phyloP scores from a whole-genome alignment of 352 stramenopile genomes.

The Saprolegnia diclina region DNA sequence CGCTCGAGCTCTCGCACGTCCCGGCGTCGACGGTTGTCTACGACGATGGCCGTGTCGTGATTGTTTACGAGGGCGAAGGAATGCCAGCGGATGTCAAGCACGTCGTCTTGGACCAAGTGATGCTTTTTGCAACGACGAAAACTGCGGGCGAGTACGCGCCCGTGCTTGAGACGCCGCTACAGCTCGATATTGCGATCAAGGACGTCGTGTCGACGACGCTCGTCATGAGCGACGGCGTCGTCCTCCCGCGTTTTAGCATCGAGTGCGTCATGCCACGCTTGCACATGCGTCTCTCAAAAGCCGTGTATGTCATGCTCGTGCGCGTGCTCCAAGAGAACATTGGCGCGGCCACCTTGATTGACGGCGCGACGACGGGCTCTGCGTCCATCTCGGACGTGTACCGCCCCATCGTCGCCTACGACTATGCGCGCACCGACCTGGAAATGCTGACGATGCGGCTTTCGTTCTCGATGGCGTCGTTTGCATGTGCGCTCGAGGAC shows the following conservation, averaged over 20 bases:
- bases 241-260: slow-evolving; percentile 62
- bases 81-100: slow-evolving; percentile 39
- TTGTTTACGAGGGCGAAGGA: slow-evolving; percentile 3
- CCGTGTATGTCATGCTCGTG: slow-evolving; percentile 60
- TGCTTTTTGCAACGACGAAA: slow-evolving; percentile 35
- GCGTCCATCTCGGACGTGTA: slow-evolving; percentile 19
- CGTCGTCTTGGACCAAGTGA: slow-evolving; percentile 48
- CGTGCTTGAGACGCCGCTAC: slow-evolving; percentile 38
- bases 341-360: slow-evolving; percentile 41
- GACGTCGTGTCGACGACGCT: slow-evolving; percentile 55
- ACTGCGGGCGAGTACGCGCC: slow-evolving; percentile 21
- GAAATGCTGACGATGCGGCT: slow-evolving; percentile 61
- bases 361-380: slow-evolving; percentile 1
- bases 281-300: slow-evolving; percentile 16
- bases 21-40: slow-evolving; percentile 39
- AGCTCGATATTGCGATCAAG: slow-evolving; percentile 58
- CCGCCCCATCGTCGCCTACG: slow-evolving; percentile 61
- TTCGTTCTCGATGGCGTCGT: slow-evolving; percentile 50
- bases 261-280: slow-evolving; percentile 32
- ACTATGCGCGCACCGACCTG: slow-evolving; percentile 62
- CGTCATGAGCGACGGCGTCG: slow-evolving; percentile 33
- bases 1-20: slow-evolving; percentile 52
- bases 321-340: slow-evolving; percentile 67
- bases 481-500: slow-evolving; percentile 41
- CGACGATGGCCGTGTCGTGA: not conserved